Base-by-base conservation (phyloP, 805 yeast genomes). In the Peterozyma xylosa region DNA sequence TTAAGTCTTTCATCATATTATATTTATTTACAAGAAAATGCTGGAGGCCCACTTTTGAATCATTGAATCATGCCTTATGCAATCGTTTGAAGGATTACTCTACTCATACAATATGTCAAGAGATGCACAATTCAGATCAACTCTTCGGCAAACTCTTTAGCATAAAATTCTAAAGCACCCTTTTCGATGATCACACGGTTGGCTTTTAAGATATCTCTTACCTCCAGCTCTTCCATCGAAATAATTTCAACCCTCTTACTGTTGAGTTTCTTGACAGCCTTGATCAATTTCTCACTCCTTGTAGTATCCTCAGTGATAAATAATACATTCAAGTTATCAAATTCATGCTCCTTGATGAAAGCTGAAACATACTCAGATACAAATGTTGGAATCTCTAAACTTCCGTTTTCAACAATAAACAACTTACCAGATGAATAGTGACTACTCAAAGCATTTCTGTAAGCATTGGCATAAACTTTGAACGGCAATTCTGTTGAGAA, bases 141-240 rank as follows among this genome's bases (percentile, higher is more conserved):
- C 5, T 14, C 37, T 32, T 42, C 33, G 14, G 45, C 53, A 41
- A 52, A 58, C 43, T 52, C 53, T 33, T 52, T 57, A 9, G 71
- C 74, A 45, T 80, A 67, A 70, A 79, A 81, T 57, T 80, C 77
- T 52, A 89, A 73, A 2, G 96, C 90, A 18, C 68, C 67, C 52
- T 76, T 66, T 62, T 88, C 96, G 47, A 89, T 74, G 53, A 78
- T 77, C 46, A 89, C 68, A 51, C 87, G 74, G 54, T 83, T 76
- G 11, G 96, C 91, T 63, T 79, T 83, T 49, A 90, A 74, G 42
- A 90, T 55, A 59, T 89, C 96, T 63, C 90, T 79, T 15, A 90
- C 91, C 58, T 83, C 86, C 33, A 88, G 77, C 17, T 82, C 84
- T 55, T 87, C 95, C 59, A 83, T 81, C 50, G 79, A 76, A 48